Evolutionary conservation across 768 basidiomycete genomes (phyloP), one percentile per base, ranked within the genome.

Genomic region (Hortiboletus flavorubellus): DNA sequence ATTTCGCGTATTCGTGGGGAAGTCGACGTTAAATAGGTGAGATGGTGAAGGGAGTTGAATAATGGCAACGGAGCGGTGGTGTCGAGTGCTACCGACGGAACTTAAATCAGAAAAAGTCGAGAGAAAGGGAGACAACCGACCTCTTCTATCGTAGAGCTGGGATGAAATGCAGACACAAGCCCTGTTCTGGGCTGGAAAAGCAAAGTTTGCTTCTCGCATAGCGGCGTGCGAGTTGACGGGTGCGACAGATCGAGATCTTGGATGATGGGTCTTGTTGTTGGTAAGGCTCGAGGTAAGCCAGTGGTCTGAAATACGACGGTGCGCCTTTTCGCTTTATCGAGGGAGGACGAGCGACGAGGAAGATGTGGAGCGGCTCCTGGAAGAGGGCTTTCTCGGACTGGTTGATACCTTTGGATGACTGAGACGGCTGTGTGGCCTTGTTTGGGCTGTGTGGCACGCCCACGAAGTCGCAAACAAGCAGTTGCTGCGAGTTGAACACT

Each of bases 1-100:
- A 97, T 98, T 74, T 99, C 97, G 55, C 96, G 87, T 74, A 99
- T 98, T 51, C 94, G 86, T 2, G 97, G 95, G 0, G 95, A 97
- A 7, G 97, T 98, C 1, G 93, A 93, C 8, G 96, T 98, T 60
- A 99, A 88, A 74, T 97, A 95, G 47, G 91, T 90, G 53, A 98
- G 87, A 75, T 97, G 93, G 31, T 91, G 93, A 49, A 98, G 85
- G 39, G 95, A 98, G 76, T 97, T 97, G 77, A 95, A 86, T 40
- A 93, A 76, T 15, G 87, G 89, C 41, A 85, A 75, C 15, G 81
- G 76, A 1, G 81, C 80, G 46, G 78, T 77, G 37, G 81, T 82
- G 67, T 80, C 77, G 61, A 82, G 76, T 34, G 79, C 80, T 79
- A 60, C 42, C 37, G 43, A 31, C 37, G 6, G 55, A 26, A 51